Evolutionary conservation across 805 yeast genomes (phyloP).

Genomic region (Candida takata): DNA sequence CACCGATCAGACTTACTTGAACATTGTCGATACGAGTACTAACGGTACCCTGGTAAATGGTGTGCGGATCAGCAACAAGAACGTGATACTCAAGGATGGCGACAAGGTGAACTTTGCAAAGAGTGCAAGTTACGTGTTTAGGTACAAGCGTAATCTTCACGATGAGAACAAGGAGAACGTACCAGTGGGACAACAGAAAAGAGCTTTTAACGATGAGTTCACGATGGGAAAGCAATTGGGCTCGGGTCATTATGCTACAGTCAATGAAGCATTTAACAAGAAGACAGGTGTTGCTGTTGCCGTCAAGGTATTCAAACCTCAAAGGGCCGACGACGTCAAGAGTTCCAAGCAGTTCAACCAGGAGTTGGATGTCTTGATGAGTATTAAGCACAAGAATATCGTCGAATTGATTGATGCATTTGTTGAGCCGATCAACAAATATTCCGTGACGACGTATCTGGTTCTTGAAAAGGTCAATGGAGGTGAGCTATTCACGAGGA

Average conservation of each 20-base stretch:
- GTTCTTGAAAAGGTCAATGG: conserved; percentile 69
- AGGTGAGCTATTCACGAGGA: conserved; percentile 71
- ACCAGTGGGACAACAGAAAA: not conserved
- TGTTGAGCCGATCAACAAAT: conserved; percentile 44
- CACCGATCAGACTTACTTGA: conserved; percentile 30
- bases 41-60: conserved; percentile 69
- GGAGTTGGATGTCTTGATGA: conserved; percentile 59
- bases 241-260: conserved; percentile 77
- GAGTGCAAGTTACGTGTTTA: conserved; percentile 43
- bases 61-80: conserved; percentile 38
- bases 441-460: conserved; percentile 41
- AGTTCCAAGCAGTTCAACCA: conserved; percentile 44
- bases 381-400: conserved; percentile 63
- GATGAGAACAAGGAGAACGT: conserved; percentile 13
- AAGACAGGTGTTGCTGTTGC: conserved; percentile 57
- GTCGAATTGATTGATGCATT: conserved; percentile 57
- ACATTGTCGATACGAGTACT: conserved; percentile 46
- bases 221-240: conserved; percentile 53
- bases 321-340: conserved; percentile 34
- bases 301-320: conserved; percentile 66
- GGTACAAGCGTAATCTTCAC: conserved; percentile 27
- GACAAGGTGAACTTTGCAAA: conserved; percentile 55
- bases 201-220: conserved; percentile 49
- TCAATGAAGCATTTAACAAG: conserved; percentile 58
- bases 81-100: conserved; percentile 49